Evolutionary conservation across 106 monocot species (phyloP).

Genomic region (Cymbidium sinense): DNA sequence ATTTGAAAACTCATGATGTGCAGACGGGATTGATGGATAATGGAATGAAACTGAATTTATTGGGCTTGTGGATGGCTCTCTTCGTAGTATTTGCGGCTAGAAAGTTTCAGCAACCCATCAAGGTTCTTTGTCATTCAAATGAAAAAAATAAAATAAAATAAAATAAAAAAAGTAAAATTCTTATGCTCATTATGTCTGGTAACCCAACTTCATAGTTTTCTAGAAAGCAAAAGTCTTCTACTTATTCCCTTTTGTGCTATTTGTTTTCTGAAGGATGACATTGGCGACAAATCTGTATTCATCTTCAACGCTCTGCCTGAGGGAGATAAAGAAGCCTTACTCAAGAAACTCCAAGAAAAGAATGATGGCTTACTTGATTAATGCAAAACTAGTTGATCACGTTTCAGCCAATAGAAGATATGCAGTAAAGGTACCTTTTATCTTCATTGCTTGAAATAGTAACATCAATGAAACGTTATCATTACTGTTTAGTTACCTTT

Average conservation of each 20-base stretch:
- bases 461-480: background rate
- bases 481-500: background rate
- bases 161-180: background rate
- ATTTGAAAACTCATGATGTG: constrained; percentile 9
- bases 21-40: constrained; percentile 77
- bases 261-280: constrained; percentile 52
- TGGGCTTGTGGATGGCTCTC: constrained; percentile 88
- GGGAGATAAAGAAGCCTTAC: constrained; percentile 58
- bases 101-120: constrained; percentile 92
- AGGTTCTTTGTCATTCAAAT: constrained; percentile 34
- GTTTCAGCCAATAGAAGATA: background rate
- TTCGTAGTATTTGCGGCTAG: constrained; percentile 84
- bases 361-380: constrained; percentile 16
- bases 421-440: background rate
- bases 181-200: background rate
- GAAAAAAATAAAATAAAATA: no score
- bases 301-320: constrained; percentile 85
- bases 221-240: background rate
- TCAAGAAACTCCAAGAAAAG: constrained; percentile 44
- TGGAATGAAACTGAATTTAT: constrained; percentile 48
- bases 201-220: background rate
- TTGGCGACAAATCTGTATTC: constrained; percentile 96
- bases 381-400: background rate
- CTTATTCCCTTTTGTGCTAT: background rate
- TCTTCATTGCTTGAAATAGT: background rate